phyloP scores from a whole-genome alignment of 306 rosid species.

The Luffa aegyptiaca region DNA sequence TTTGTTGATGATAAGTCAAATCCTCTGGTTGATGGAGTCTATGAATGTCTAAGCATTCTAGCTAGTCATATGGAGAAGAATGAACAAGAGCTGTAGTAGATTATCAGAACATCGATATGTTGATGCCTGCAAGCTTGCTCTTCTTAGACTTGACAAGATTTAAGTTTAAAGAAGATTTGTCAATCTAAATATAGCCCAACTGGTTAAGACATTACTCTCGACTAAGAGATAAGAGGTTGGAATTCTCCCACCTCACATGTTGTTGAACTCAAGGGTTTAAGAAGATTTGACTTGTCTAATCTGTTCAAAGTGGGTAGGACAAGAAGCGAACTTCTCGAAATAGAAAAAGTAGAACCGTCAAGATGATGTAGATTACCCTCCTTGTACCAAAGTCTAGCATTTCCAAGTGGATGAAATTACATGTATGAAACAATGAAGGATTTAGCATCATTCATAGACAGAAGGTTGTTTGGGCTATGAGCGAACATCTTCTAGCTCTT shows the following conservation, averaged over 20 bases:
- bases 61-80: slow-evolving; percentile 46
- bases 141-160: not conserved
- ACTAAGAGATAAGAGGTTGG: no score
- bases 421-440: not conserved
- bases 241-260: no score
- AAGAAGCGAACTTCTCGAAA: not conserved
- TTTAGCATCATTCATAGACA: not conserved
- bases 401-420: not conserved
- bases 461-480: not conserved
- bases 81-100: slow-evolving; percentile 10
- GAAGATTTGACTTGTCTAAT: no score
- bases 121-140: not conserved
- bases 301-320: no score
- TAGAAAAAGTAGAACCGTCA: not conserved
- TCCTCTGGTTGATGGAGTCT: slow-evolving; percentile 33
- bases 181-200: no score
- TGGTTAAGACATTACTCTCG: no score
- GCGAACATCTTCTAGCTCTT: not conserved
- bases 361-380: not conserved
- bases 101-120: not conserved
- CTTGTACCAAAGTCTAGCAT: not conserved
- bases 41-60: slow-evolving; percentile 45
- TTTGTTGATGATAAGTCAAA: slow-evolving; percentile 56
- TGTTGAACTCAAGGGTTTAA: no score
- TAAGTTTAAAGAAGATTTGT: not conserved